Conservation (phyloP, 805 yeast genomes). For the Spathaspora sp. region DNA sequence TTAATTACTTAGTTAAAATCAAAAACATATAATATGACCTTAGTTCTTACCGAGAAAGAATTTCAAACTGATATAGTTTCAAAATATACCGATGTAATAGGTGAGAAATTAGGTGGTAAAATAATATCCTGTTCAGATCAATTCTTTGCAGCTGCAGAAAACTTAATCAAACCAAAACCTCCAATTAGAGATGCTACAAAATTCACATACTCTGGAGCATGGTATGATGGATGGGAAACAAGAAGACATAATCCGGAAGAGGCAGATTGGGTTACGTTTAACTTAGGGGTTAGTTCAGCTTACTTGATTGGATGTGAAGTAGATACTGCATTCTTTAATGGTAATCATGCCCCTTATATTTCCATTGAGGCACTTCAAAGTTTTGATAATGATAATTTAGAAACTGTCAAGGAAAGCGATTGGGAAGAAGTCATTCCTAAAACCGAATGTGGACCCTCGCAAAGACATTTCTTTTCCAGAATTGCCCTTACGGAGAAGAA, state of each 20-base stretch:
- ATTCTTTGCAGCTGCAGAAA: conserved; percentile 93
- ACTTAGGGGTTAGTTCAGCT: conserved; percentile 82
- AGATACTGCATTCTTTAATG: conserved; percentile 92
- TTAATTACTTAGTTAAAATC: neutral
- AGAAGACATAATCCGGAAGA: conserved; percentile 84
- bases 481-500: conserved; percentile 51
- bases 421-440: conserved; percentile 76
- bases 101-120: conserved; percentile 78
- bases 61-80: conserved; percentile 47
- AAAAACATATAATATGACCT: conserved; percentile 9
- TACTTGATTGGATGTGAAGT: conserved; percentile 77
- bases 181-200: conserved; percentile 80
- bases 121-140: conserved; percentile 75
- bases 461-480: conserved; percentile 77
- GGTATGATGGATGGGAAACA: conserved; percentile 99
- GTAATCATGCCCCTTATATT: conserved; percentile 91
- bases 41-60: conserved; percentile 22
- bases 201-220: conserved; percentile 84
- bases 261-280: conserved; percentile 83
- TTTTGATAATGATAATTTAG: conserved; percentile 26
- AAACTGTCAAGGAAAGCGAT: conserved; percentile 17
- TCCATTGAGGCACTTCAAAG: conserved; percentile 69
- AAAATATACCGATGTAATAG: conserved; percentile 73
- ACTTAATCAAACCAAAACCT: conserved; percentile 73
- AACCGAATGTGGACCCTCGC: conserved; percentile 84